Evolutionary conservation across 768 basidiomycete species (phyloP).

Genomic region (Gloeostereum incarnatum): DNA sequence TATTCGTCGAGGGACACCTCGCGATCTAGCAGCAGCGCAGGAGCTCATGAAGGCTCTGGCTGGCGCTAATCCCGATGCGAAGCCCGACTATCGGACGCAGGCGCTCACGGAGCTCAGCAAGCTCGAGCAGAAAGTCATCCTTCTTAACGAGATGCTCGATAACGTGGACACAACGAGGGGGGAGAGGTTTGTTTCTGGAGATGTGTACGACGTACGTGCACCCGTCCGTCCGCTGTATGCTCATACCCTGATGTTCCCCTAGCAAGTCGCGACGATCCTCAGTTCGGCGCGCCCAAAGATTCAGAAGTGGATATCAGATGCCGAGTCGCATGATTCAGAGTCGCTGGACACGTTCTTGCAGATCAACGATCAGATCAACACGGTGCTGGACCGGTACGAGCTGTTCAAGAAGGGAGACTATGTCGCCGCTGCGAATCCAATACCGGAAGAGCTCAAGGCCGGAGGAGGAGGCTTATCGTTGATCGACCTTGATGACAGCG

Average conservation of each 20-base stretch:
- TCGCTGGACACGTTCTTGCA: constrained; percentile 89
- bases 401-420: constrained; percentile 92
- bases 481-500: constrained; percentile 69
- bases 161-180: constrained; percentile 68
- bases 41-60: constrained; percentile 95
- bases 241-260: constrained; percentile 6
- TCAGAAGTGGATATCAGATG: constrained; percentile 97
- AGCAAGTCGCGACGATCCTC: constrained; percentile 89
- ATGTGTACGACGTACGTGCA: constrained; percentile 78
- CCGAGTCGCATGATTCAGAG: constrained; percentile 81
- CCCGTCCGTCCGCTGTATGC: background rate
- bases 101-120: constrained; percentile 87
- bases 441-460: constrained; percentile 51
- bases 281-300: constrained; percentile 82
- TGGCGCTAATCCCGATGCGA: constrained; percentile 90
- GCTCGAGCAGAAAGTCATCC: constrained; percentile 87
- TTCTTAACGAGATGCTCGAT: constrained; percentile 96
- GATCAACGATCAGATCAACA: constrained; percentile 98
- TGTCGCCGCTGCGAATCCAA: constrained; percentile 52
- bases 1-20: constrained; percentile 90
- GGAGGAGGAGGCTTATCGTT: constrained; percentile 36
- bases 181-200: constrained; percentile 79
- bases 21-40: constrained; percentile 91
- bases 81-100: constrained; percentile 89
- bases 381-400: constrained; percentile 81